Conservation (phyloP, 2,329 filamentous ascomycete species). For the Acrocalymma vagum region DNA sequence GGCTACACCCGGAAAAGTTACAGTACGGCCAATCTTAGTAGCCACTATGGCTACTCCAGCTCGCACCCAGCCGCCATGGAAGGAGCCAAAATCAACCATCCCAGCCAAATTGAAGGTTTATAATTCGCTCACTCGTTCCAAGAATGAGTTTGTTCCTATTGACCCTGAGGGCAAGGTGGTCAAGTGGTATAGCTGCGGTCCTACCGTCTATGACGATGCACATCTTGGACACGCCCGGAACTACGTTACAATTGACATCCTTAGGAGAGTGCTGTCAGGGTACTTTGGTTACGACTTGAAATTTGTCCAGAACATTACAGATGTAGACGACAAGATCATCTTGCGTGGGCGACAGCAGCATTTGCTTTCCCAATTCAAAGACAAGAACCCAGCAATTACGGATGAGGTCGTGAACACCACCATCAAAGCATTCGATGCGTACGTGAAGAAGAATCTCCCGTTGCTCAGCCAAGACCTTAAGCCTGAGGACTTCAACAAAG, state of each 20-base stretch:
- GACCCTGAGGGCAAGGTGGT: conserved; percentile 73
- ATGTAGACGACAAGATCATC: conserved; percentile 65
- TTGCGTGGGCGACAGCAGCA: conserved; percentile 77
- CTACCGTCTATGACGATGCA: conserved; percentile 84
- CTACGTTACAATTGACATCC: conserved; percentile 90
- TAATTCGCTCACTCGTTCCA: conserved; percentile 80
- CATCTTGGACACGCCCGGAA: conserved; percentile 87
- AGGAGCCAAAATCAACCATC: conserved; percentile 45
- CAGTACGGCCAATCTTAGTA: conserved; percentile 16
- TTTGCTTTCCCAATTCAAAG: conserved; percentile 75
- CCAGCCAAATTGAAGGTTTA: conserved; percentile 73
- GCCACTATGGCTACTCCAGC: conserved; percentile 43
- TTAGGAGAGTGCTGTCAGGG: conserved; percentile 80
- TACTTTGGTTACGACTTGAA: conserved; percentile 85
- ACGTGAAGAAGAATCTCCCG: conserved; percentile 73
- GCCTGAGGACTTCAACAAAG: conserved; percentile 57
- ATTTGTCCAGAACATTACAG: conserved; percentile 94
- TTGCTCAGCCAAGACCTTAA: conserved; percentile 55
- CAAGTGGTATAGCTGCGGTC: conserved; percentile 89
- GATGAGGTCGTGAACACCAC: conserved; percentile 59
- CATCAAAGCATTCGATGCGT: conserved; percentile 62
- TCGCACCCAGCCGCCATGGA: conserved; percentile 50
- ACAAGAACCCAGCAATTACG: conserved; percentile 54
- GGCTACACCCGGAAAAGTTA: conserved; percentile 20
- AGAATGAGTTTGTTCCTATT: conserved; percentile 77